Base-by-base conservation (phyloP, 1,284 basidiomycete genomes). In the Malassezia brasiliensis region DNA sequence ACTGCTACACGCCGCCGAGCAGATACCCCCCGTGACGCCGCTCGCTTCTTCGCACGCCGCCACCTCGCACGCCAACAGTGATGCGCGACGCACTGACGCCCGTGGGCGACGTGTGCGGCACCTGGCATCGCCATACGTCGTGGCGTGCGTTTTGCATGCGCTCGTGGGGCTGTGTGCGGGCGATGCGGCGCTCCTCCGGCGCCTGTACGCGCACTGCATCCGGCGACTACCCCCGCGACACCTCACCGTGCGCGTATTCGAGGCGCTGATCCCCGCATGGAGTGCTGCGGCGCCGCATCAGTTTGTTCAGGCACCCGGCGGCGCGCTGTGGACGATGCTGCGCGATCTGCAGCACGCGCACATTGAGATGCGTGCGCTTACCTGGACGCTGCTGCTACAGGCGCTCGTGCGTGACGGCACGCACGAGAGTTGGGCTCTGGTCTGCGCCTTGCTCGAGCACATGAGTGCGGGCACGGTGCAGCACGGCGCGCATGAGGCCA, bases 361-460 rank as follows among this genome's bases (percentile, higher is more conserved):
- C 12, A 31, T 49, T 6, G 12, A 10, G 32, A 45, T 50, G 25
- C 50, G 55, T 20, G 35, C 50, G 9, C 35, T 25, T 19, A 57
- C 55, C 6, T 57, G 55, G 50, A 52, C 50, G 39, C 32, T 57
- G 19, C 25, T 52, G 12, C 38, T 57, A 10, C 55, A 57, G 37
- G 55, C 55, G 28, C 50, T 57, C 9, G 35, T 34, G 32, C 55
- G 55, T 19, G 55, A 52, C 30, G 44, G 50, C 17, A 17, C 37
- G n/a, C 55, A 47, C 20, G 10, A 35, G 15, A 40, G 34, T 19
- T 57, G 55, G 55, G 37, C 34, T 15, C 28, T 38, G 5, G 41
- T 35, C 30, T 11, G 11, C 4, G 25, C 41, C 20, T n/a, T 57
- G 31, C 42, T 57, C 12, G 15, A 20, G 5, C 32, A 19, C 22